phyloP scores from a whole-genome alignment of 2,329 filamentous ascomycete species.

The Pyrenophora seminiperda region DNA sequence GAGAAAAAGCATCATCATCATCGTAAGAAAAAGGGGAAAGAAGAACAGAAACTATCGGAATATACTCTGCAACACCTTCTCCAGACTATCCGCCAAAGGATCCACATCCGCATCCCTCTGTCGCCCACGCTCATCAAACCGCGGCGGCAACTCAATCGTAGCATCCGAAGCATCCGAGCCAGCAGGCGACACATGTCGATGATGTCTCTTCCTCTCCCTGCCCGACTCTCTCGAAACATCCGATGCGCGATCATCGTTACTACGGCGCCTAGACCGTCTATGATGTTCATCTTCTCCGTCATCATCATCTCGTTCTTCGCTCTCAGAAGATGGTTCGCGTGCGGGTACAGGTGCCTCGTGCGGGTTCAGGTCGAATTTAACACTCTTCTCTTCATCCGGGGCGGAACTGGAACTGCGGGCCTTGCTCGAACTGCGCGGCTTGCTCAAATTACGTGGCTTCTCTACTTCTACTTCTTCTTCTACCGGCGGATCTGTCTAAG shows the following conservation, averaged over 20 bases:
- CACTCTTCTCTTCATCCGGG: conserved; percentile 37
- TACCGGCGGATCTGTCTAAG: conserved; percentile 27
- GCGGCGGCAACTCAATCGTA: conserved; percentile 45
- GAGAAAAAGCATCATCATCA: not conserved
- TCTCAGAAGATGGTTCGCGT: conserved; percentile 20
- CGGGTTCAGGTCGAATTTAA: conserved; percentile 48
- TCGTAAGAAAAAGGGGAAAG: no score
- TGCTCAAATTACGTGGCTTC: no score
- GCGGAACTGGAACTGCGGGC: conserved; percentile 19
- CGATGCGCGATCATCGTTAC: conserved; percentile 24
- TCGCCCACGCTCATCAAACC: conserved; percentile 44
- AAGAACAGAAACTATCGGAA: conserved; percentile 29
- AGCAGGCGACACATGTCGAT: conserved; percentile 33
- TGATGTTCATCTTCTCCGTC: conserved; percentile 6
- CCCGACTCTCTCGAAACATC: conserved; percentile 24
- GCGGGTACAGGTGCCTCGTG: conserved; percentile 34
- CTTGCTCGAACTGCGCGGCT: no score
- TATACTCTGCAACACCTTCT: conserved; percentile 40
- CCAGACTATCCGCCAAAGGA: conserved; percentile 42
- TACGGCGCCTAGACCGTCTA: conserved; percentile 15
- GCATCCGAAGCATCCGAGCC: conserved; percentile 37
- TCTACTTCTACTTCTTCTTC: no score
- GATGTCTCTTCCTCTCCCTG: conserved; percentile 23
- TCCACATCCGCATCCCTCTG: conserved; percentile 42
- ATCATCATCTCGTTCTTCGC: conserved; percentile 8